Base-by-base conservation (phyloP, 2,329 filamentous ascomycete species). In the Colletotrichum destructivum region DNA sequence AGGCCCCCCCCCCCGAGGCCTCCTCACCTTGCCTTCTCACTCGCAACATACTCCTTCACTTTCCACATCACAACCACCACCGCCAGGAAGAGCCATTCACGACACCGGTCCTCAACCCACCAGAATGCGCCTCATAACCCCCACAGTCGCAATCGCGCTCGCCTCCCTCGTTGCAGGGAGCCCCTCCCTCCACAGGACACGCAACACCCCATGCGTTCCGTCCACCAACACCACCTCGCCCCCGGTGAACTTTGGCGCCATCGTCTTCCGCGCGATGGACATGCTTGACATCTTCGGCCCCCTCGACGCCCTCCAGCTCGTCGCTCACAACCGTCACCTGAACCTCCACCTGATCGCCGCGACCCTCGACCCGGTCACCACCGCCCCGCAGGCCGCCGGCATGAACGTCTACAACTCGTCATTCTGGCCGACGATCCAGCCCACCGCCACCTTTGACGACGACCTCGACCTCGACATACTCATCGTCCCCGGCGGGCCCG, bases 401-500 rank as follows among this genome's bases (percentile, higher is more conserved):
- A 79, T 77, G 72, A 82, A 83, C 76, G 69, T 73, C 35, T 75
- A 75, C 75, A 80, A 80, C 74, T 80, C 79, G 51, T 78, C 76
- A 71, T 83, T 84, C 73, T 81, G 77, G 60, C 79, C 83, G 18
- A 66, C 69, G 26, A 69, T 86, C 16, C 70, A 79, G 21, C 82
- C 85, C 23, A 87, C 85, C 2, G 81, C 83, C 76, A 92, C 90
- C 0, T 90, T 90, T 75, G 82, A 80, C 54, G 79, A 83, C 5
- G 83, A 85, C 2, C 86, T 87, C 1, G 82, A 84, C n/a, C 79
- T 92, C 5, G 89, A 93, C 55, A 88, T 93, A 4, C 83, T 94
- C 23, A 79, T 94, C n/a, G 80, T 94, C 9, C 92, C 92, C 0
- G 91, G 92, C 2, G 91, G 92, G 0, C 64, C 81, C 0, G 91